Base-by-base conservation (phyloP, 106 monocot genomes). In the Dactylorhiza incarnata region DNA sequence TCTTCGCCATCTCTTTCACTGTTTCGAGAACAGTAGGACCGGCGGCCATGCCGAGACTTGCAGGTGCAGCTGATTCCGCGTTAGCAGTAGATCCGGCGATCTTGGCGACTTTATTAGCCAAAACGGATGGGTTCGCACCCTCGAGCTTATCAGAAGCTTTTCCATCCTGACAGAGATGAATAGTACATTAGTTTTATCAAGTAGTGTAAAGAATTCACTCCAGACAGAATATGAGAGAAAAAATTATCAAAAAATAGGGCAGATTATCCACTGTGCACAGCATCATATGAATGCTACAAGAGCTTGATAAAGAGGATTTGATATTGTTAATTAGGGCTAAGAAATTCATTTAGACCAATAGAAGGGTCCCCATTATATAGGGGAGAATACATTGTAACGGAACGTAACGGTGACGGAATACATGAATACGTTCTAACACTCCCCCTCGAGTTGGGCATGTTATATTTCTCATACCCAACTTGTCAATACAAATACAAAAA, bases 41-140 rank as follows among this genome's bases (percentile, higher is more conserved):
- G 56, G 90, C 88, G 81, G 93, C 89, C 70, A 94, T 59, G 63
- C 96, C 97, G 79, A 97, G 86, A 78, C 93, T 97, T 48, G 89
- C 93, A 77, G 93, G 93, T 47, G 86, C 84, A 81, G 93, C 91
- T 47, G 93, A 89, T 77, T 86, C 84, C 20, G 75, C 78, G 53
- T 79, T 68, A 2, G 82, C 71, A 24, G 76, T 58, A 74, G 91
- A 79, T 74, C 89, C 97, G 77, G 81, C 84, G 73, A 88, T 53
- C 83, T 94, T 93, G 55, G 91, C 86, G 68, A 97, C 87, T 81
- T 91, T 97, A 75, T 94, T 89, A n/a, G 97, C 91, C 71, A 97
- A 69, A 72, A 79, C 77, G 5, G 97, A 83, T 63, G 97, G 97
- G 52, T 91, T 84, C 66, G 94, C 91, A 76, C 97, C 97, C 74